Conservation (phyloP, 352 stramenopile species). For the Phytophthora niederhauseri region DNA sequence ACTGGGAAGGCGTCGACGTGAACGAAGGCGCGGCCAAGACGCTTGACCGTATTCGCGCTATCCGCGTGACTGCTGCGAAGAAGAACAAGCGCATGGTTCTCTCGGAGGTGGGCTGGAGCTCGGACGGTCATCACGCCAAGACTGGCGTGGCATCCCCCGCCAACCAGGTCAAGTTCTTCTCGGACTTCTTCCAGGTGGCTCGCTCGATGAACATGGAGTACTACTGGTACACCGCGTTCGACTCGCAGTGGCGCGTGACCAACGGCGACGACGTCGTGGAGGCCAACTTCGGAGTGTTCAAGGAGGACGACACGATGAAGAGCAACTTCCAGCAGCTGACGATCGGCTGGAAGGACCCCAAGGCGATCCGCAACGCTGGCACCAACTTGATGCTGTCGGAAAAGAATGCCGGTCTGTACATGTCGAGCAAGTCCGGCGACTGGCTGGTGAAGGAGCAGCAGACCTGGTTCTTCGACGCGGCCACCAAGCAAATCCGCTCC, state of each 20-base stretch:
- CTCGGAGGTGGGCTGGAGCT: slow-evolving; percentile 76
- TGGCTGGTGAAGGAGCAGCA: slow-evolving; percentile 63
- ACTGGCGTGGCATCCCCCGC: slow-evolving; percentile 47
- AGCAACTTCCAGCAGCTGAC: slow-evolving; percentile 53
- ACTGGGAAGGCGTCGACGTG: slow-evolving; percentile 64
- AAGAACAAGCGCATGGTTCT: slow-evolving; percentile 72
- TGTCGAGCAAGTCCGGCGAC: slow-evolving; percentile 46
- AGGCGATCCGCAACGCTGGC: slow-evolving; percentile 39
- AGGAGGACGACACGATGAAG: slow-evolving; percentile 62
- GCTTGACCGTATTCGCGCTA: slow-evolving; percentile 60
- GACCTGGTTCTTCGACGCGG: slow-evolving; percentile 67
- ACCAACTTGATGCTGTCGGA: slow-evolving; percentile 45
- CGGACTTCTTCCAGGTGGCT: slow-evolving; percentile 70
- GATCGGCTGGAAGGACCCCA: slow-evolving; percentile 37
- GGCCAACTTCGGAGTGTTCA: slow-evolving; percentile 67
- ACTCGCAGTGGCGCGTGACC: slow-evolving; percentile 60
- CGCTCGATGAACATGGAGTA: slow-evolving; percentile 55
- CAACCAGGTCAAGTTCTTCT: slow-evolving; percentile 72
- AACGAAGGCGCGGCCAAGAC: slow-evolving; percentile 53
- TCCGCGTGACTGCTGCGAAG: slow-evolving; percentile 44
- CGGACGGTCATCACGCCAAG: slow-evolving; percentile 34
- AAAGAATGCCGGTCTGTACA: slow-evolving; percentile 42
- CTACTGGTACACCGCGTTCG: slow-evolving; percentile 80
- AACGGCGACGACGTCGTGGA: slow-evolving; percentile 63
- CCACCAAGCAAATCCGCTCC: slow-evolving; percentile 58